A percentile compares a stretch with the other conserved stretches of the same genome.
Conservation (phyloP, 805 yeast genomes). For the Ogataea trehaloabstinens region DNA sequence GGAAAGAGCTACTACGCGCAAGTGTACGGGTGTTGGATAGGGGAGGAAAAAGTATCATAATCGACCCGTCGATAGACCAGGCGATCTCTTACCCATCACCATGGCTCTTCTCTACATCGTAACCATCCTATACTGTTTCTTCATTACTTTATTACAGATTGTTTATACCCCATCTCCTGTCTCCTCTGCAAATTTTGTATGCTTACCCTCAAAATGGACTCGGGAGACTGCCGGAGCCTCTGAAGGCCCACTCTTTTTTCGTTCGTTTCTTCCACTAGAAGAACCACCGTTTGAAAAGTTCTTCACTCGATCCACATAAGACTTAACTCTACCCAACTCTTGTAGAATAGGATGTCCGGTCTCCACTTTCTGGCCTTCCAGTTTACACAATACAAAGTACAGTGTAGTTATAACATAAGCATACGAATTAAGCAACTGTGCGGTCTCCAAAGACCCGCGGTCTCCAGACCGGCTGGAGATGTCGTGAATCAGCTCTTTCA, state of each 20-base stretch:
- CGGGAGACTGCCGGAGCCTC: constrained; percentile 51
- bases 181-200: constrained; percentile 34
- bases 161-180: no score
- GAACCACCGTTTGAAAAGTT: constrained; percentile 32
- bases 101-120: no score
- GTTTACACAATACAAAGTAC: constrained; percentile 57
- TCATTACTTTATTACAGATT: no score
- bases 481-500: constrained; percentile 36
- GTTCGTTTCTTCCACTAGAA: constrained; percentile 19
- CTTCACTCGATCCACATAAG: constrained; percentile 61
- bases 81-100: no score
- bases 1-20: constrained; percentile 7
- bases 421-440: constrained; percentile 33
- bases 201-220: constrained; percentile 52
- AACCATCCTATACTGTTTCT: no score
- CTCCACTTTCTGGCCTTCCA: constrained; percentile 52
- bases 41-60: no score
- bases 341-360: constrained; percentile 60
- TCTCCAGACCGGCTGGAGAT: constrained; percentile 4
- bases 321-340: constrained; percentile 64
- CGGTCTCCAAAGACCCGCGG: constrained; percentile 27
- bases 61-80: no score
- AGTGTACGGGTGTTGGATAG: no score
- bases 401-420: constrained; percentile 57
- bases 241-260: constrained; percentile 21